phyloP scores from a whole-genome alignment of 2,329 filamentous ascomycete genomes.

The Fusarium xyrophilum region DNA sequence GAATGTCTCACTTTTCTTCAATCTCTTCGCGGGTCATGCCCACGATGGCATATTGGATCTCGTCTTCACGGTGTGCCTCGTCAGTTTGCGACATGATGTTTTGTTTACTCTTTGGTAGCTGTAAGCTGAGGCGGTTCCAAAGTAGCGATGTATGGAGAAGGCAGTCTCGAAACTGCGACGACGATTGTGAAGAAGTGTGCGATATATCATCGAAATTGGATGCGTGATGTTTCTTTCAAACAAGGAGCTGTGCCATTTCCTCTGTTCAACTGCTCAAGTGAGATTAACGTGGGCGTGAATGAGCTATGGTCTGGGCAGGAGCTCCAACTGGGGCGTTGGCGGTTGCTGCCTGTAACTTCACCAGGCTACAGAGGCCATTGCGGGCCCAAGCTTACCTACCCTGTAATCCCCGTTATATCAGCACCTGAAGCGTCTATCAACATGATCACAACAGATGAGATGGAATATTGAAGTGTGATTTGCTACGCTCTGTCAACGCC shows the following conservation, averaged over 20 bases:
- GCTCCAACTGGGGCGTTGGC: slow-evolving; percentile 10
- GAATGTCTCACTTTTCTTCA: slow-evolving; percentile 50
- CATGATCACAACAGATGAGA: background rate
- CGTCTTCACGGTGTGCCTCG: slow-evolving; percentile 58
- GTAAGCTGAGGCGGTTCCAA: slow-evolving; percentile 1
- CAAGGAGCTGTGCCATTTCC: background rate
- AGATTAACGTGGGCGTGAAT: slow-evolving; percentile 6
- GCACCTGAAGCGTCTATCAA: background rate
- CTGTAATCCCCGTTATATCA: slow-evolving; percentile 1
- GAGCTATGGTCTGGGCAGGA: background rate
- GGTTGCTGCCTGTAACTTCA: slow-evolving; percentile 27
- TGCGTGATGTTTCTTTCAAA: background rate
- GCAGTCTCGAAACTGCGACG: background rate
- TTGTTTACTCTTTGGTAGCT: slow-evolving; percentile 9
- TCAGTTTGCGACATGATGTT: slow-evolving; percentile 30
- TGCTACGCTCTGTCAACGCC: slow-evolving; percentile 2
- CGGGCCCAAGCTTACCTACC: slow-evolving; percentile 20
- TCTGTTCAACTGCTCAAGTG: background rate
- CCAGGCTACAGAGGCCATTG: slow-evolving; percentile 9
- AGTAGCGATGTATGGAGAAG: background rate
- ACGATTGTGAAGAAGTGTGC: background rate
- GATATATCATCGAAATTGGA: background rate
- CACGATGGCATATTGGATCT: slow-evolving; percentile 56
- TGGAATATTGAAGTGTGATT: background rate
- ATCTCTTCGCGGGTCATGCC: slow-evolving; percentile 52